phyloP scores from a whole-genome alignment of 805 yeast genomes.

The Komagataella phaffii region DNA sequence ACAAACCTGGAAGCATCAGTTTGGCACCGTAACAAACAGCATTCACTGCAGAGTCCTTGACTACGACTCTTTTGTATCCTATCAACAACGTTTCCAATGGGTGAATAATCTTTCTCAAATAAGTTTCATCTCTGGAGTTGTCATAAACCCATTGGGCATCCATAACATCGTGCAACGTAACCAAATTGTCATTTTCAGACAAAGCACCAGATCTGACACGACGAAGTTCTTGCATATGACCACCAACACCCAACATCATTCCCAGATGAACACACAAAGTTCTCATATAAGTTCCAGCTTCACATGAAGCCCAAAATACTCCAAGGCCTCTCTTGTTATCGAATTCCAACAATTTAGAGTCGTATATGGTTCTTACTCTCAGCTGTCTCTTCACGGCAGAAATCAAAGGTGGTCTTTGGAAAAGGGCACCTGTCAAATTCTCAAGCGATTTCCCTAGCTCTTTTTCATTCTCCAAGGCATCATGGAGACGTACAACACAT shows the following conservation, averaged over 20 bases:
- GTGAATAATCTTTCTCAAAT: conserved; percentile 83
- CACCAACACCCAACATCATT: conserved; percentile 97
- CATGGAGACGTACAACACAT: conserved; percentile 92
- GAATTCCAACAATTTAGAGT: conserved; percentile 88
- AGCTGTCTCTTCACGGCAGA: conserved; percentile 98
- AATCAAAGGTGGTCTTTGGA: conserved; percentile 98
- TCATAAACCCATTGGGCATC: conserved; percentile 98
- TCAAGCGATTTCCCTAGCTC: conserved; percentile 77
- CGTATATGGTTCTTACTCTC: conserved; percentile 96
- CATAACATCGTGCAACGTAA: conserved; percentile 91
- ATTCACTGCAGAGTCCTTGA: conserved; percentile 83
- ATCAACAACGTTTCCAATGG: conserved; percentile 89
- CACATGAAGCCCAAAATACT: conserved; percentile 99
- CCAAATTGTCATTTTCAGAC: conserved; percentile 80
- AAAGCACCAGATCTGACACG: conserved; percentile 98
- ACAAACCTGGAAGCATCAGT: conserved; percentile 95
- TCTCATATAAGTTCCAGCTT: conserved; percentile 99
- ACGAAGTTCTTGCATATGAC: conserved; percentile 99
- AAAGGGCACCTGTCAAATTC: conserved; percentile 94
- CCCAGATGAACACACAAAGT: conserved; percentile 98
- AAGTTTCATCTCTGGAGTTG: conserved; percentile 93
- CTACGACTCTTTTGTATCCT: conserved; percentile 95
- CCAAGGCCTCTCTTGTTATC: conserved; percentile 94
- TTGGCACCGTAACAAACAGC: conserved; percentile 99
- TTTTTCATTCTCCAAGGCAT: conserved; percentile 80